Percentiles rank a stretch among this genome's conserved stretches.
Conservation (phyloP, 2,329 filamentous ascomycete genomes). For the Xylariomycetidae sp. region DNA sequence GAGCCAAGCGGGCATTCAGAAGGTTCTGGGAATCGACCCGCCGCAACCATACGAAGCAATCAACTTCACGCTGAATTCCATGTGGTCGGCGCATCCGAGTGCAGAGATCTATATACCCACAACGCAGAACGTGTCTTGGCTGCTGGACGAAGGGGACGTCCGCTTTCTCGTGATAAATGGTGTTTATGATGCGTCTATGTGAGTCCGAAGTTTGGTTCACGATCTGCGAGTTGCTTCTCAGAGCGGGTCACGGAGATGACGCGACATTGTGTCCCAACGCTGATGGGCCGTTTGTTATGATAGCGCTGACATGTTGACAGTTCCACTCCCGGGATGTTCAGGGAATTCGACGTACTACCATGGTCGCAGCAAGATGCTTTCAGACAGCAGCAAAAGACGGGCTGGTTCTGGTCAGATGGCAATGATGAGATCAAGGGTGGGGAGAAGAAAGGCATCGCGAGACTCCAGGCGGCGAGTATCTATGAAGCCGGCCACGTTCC, state of each 20-base stretch:
- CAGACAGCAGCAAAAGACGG: conserved; percentile 2
- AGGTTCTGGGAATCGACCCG: conserved; percentile 6
- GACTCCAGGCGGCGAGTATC: conserved; percentile 6
- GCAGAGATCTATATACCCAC: conserved; percentile 5
- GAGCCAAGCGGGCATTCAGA: conserved; percentile 2
- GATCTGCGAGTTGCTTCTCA: conserved; percentile 4
- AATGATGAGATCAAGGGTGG: conserved; percentile 2
- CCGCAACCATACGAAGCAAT: conserved; percentile 3
- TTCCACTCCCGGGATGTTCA: conserved; percentile 6
- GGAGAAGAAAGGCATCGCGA: conserved; percentile 5
- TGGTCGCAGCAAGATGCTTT: conserved; percentile 6
- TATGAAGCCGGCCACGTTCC: conserved; percentile 7
- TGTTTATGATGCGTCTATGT: conserved; percentile 8
- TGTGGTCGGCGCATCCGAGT: conserved; percentile 4
- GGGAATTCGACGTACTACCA: conserved; percentile 6
- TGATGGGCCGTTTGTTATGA: too few relatives aligned
- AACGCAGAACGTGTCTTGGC: conserved; percentile 7
- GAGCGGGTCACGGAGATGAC: too few relatives aligned
- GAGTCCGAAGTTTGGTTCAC: background rate
- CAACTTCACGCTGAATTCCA: conserved; percentile 6
- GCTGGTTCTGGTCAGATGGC: conserved; percentile 5
- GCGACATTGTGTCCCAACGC: too few relatives aligned
- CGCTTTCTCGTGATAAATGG: conserved; percentile 8
- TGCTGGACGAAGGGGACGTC: conserved; percentile 5
- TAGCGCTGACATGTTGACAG: too few relatives aligned